These are phyloP conservation scores for Vitis cinerea DNA, from an alignment of 164 flowering plant genomes.

Conservation along the genomic window DNA sequence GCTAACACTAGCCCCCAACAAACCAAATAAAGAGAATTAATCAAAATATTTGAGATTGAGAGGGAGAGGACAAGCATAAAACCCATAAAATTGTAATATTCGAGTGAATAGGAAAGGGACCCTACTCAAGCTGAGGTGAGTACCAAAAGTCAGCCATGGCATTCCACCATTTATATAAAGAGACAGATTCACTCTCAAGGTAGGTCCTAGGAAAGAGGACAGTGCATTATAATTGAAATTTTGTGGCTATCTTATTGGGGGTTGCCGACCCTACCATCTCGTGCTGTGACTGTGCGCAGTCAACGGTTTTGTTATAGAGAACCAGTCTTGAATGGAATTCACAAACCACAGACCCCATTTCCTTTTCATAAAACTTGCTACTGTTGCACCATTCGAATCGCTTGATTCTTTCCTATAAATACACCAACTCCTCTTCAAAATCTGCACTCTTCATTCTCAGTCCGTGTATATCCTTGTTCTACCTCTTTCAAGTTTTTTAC, in stretches of 20 bases:
- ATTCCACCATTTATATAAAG: not conserved
- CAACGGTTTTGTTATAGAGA: conserved; percentile 23
- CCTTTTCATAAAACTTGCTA: conserved; percentile 3
- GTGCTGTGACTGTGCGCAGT: conserved; percentile 18
- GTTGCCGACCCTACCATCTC: conserved; percentile 12
- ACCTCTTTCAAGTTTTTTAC: not conserved
- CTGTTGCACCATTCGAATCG: conserved; percentile 5
- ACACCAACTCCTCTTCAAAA: not conserved
- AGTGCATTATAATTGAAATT: conserved; percentile 1
- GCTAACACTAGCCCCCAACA: too few species aligned
- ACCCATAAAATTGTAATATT: too few species aligned
- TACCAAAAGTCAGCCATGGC: conserved; percentile 5
- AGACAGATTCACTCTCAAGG: not conserved
- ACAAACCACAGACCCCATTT: conserved; percentile 15
- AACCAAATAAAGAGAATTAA: too few species aligned
- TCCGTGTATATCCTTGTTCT: not conserved
- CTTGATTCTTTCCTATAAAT: conserved; percentile 17
- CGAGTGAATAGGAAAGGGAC: not conserved
- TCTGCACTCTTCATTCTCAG: not conserved
- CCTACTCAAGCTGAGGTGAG: not conserved
- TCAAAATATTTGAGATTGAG: not conserved
- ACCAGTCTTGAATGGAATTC: conserved; percentile 13
- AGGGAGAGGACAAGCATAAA: not conserved
- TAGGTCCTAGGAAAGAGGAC: conserved; percentile 13
- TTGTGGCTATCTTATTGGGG: not conserved